Evolutionary conservation across 2,329 filamentous ascomycete species (phyloP), one percentile per base, ranked within the genome.

Genomic region (Blastomyces parvus): DNA sequence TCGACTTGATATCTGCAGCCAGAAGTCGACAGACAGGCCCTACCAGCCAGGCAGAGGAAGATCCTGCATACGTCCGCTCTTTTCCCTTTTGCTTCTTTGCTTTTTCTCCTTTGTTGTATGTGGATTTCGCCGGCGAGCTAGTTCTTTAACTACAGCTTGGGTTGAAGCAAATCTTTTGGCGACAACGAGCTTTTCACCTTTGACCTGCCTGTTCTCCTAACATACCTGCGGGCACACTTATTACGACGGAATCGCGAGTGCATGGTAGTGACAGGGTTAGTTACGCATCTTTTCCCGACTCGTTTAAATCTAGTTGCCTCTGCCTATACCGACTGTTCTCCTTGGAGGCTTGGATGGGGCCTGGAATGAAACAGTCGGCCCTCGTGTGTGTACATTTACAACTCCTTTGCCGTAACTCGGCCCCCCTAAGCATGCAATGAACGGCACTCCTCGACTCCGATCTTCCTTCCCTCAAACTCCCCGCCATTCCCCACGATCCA

Each of bases 401-500:
- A 44, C 27, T 27, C 56, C 19, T 55, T 33, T 44, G 30, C 40
- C 64, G 59, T 63, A 65, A 61, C n/a, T 36, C 64, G 64, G 64
- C 66, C 66, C 66, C 70, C 67, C 70, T 71, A 74, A 79, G 76
- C 74, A 88, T 88, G 86, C 85, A 78, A 93, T 93, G 90, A 90
- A 86, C 84, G 84, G 82, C 77, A 93, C 89, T 80, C 90, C 88
- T 78, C 88, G 87, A 80, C 82, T 91, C 80, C 86, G 88, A 80
- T 91, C 89, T 82, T 89, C 88, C 73, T 94, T 87, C 74, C 90
- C 90, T 74, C 81, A 85, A 72, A 92, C 89, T 69, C 90, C 89
- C 72, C 82, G 81, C 70, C 79, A 79, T 69, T 72, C 74, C 66
- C 77, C 74, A 59, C 72, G 72, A 65, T 72, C 68, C 50, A 62